Percentiles rank a stretch among this genome's conserved stretches.
phyloP scores from a whole-genome alignment of 768 basidiomycete species.

The Artomyces pyxidatus region DNA sequence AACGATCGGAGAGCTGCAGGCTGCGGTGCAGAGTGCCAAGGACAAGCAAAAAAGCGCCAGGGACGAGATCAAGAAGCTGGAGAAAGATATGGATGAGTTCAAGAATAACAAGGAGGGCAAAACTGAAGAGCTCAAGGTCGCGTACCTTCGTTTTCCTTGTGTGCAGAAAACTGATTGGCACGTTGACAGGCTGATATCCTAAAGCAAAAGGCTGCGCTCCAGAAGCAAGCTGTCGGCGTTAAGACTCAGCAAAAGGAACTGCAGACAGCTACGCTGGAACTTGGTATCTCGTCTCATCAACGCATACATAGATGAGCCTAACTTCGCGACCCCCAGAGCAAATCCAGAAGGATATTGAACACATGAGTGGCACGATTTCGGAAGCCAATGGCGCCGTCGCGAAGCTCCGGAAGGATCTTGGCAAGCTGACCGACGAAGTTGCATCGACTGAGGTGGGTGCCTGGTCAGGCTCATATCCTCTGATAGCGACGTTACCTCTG shows the following conservation, averaged over 20 bases:
- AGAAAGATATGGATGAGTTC: slow-evolving; percentile 97
- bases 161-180: not conserved
- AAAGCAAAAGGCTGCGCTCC: slow-evolving; percentile 71
- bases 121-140: slow-evolving; percentile 85
- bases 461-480: not conserved
- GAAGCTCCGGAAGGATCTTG: slow-evolving; percentile 55
- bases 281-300: slow-evolving; percentile 45
- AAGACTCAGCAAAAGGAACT: slow-evolving; percentile 87
- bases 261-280: slow-evolving; percentile 79
- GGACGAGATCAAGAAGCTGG: slow-evolving; percentile 76
- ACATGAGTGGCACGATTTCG: slow-evolving; percentile 34
- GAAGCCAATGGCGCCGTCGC: slow-evolving; percentile 40
- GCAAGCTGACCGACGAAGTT: slow-evolving; percentile 45
- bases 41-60: slow-evolving; percentile 71
- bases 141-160: slow-evolving; percentile 6
- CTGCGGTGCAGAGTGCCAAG: slow-evolving; percentile 54
- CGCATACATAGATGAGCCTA: not conserved
- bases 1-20: slow-evolving; percentile 49
- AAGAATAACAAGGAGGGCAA: slow-evolving; percentile 98
- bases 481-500: too few relatives aligned
- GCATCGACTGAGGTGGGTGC: slow-evolving; percentile 34
- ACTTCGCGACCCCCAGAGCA: slow-evolving; percentile 45
- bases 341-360: slow-evolving; percentile 64
- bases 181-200: slow-evolving; percentile 59
- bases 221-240: slow-evolving; percentile 72